Percentiles rank a stretch among this genome's conserved stretches.
These are phyloP conservation scores for Colletotrichum cereale DNA, from an alignment of 2,329 filamentous ascomycete species.

Conservation along the genomic window DNA sequence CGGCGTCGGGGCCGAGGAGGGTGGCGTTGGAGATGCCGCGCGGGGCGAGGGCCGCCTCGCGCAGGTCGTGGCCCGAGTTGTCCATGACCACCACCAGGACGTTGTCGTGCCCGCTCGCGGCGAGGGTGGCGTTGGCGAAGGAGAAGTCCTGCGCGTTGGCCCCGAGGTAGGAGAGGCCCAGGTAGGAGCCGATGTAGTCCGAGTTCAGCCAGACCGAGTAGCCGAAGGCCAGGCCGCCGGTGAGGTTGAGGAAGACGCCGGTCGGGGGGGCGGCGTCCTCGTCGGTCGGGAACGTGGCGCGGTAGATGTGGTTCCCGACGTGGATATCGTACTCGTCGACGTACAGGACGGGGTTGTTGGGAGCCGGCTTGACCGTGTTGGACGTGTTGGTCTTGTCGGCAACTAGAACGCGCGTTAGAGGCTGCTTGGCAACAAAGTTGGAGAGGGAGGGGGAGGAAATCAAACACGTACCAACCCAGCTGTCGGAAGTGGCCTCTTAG, in stretches of 20 bases:
- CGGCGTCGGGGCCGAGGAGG: conserved; percentile 53
- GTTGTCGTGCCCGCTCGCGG: conserved; percentile 55
- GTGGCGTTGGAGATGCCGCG: conserved; percentile 66
- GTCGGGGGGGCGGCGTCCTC: conserved; percentile 53
- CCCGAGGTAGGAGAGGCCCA: conserved; percentile 60
- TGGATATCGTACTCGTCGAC: conserved; percentile 69
- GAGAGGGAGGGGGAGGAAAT: not conserved
- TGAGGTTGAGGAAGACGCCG: conserved; percentile 62
- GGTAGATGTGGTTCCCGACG: conserved; percentile 66
- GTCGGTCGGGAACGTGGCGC: conserved; percentile 61
- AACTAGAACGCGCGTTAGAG: conserved; percentile 43
- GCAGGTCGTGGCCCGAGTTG: conserved; percentile 70
- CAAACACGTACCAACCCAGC: conserved; percentile 55
- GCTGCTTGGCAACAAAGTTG: not conserved
- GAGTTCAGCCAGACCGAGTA: conserved; percentile 71
- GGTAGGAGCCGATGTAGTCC: conserved; percentile 65
- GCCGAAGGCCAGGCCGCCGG: conserved; percentile 67
- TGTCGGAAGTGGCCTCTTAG: conserved; percentile 57
- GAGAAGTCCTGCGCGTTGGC: conserved; percentile 57
- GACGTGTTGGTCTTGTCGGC: conserved; percentile 63
- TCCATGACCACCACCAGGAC: conserved; percentile 69
- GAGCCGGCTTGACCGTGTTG: conserved; percentile 60
- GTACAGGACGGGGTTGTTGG: conserved; percentile 67
- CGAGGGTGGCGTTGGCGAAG: conserved; percentile 63
- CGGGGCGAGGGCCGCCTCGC: conserved; percentile 59